Evolutionary conservation across 2,329 filamentous ascomycete species (phyloP), one percentile per base, ranked within the genome.

Genomic region (Fusarium tanahbumbuense): DNA sequence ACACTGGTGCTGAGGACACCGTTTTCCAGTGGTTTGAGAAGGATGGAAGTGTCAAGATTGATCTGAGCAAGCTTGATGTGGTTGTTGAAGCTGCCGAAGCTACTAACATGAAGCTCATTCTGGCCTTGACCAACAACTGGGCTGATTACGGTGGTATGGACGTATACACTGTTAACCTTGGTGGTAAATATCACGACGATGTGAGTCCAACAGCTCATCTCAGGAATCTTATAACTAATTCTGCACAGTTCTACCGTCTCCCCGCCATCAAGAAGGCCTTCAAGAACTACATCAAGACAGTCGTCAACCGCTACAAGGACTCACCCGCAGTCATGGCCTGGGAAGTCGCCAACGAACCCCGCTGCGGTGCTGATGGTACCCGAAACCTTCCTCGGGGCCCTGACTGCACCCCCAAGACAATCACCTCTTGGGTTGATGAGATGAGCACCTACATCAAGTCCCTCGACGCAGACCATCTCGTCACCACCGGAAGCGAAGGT

Each of bases 321-420:
- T 90, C 87, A 0, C 79, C 86, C 0, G 85, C 89, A 0, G 84
- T 92, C 48, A 87, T 92, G 68, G 88, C 88, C 0, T 92, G 90
- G 90, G 89, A 92, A 73, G 80, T 92, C 3, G 87, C 83, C 60
- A 92, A 92, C 70, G 90, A 92, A 64, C 82, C 83, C 22, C 83
- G 83, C 61, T 86, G 84, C 75, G 83, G 82, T 23, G 84, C 80
- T 25, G 83, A 85, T 54, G 77, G 73, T 9, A 72, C 71, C 10
- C 83, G 83, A 60, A 85, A 85, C 73, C 81, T 85, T 0, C 83
- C 83, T 2, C 76, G 78, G 2, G 81, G 81, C 34, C 66, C 70
- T 0, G 69, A 75, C 68, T 85, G 84, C 72, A 79, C 75, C 1
- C 76, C 85, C 1, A 80, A 80, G 3, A 75, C 81, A 4, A 75